phyloP scores from a whole-genome alignment of 345 rosid genomes.

The Gossypium arboreum region DNA sequence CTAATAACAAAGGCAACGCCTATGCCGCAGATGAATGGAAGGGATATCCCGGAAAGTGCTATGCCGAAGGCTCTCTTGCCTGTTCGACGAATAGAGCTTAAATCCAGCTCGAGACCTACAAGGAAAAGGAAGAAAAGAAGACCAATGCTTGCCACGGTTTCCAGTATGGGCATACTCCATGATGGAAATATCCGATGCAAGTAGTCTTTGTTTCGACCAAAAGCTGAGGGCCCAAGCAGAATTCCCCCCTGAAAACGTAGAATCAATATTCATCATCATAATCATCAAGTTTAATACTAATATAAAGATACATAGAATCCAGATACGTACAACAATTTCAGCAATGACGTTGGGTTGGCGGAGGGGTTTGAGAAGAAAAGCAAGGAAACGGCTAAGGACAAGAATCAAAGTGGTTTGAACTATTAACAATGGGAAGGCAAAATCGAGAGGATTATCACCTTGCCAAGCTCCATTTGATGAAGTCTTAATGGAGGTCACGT shows the following conservation, averaged over 20 bases:
- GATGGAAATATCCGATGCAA: constrained; percentile 51
- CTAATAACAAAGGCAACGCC: constrained; percentile 63
- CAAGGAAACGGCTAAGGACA: constrained; percentile 58
- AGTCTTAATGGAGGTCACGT: constrained; percentile 61
- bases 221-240: constrained; percentile 72
- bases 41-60: constrained; percentile 66
- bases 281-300: background rate
- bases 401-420: constrained; percentile 67
- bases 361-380: constrained; percentile 78
- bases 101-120: constrained; percentile 82
- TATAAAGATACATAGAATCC: background rate
- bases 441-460: constrained; percentile 80
- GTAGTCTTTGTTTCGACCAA: constrained; percentile 53
- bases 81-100: constrained; percentile 56
- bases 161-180: constrained; percentile 73
- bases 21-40: constrained; percentile 64
- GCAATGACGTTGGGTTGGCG: constrained; percentile 97
- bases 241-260: constrained; percentile 64
- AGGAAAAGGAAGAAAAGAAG: constrained; percentile 87
- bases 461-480: constrained; percentile 90
- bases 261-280: background rate
- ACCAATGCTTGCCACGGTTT: constrained; percentile 75
- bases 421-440: constrained; percentile 75
- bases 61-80: constrained; percentile 67
- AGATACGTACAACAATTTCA: constrained; percentile 63